Conservation (phyloP, 1,284 basidiomycete species). For the Rugosomyces carneus region DNA sequence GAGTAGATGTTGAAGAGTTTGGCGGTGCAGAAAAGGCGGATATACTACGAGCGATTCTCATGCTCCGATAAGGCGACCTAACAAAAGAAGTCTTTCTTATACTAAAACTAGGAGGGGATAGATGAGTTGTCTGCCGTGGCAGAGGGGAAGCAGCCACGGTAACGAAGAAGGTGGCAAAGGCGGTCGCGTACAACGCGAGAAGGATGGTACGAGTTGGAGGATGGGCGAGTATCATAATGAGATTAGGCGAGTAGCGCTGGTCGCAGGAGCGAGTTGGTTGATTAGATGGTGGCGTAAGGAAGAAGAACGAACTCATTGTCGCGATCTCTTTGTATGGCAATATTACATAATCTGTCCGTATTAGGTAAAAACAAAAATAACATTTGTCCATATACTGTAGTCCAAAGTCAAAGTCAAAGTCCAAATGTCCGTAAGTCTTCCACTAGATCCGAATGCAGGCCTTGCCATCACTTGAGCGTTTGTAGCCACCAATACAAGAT, state of each 20-base stretch:
- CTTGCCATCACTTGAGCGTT: constrained; percentile 40
- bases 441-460: constrained; percentile 43
- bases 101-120: background rate
- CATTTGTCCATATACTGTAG: too few species aligned
- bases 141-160: constrained; percentile 20
- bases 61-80: constrained; percentile 5
- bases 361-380: too few species aligned
- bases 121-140: constrained; percentile 5
- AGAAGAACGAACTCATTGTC: constrained; percentile 2
- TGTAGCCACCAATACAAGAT: constrained; percentile 53
- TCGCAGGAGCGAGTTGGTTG: constrained; percentile 9
- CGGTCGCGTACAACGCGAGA: constrained; percentile 33
- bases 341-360: too few species aligned
- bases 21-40: constrained; percentile 1
- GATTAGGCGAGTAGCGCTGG: constrained; percentile 25
- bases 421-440: too few species aligned
- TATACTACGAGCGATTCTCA: constrained; percentile 12
- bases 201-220: constrained; percentile 31
- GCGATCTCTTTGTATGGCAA: constrained; percentile 5
- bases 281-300: constrained; percentile 13
- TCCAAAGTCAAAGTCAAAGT: too few species aligned
- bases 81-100: background rate
- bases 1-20: background rate
- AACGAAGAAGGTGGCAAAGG: constrained; percentile 30
- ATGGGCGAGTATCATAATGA: constrained; percentile 26